Conservation (phyloP, 2,329 filamentous ascomycete genomes). For the Ceratocystis ficicola region DNA sequence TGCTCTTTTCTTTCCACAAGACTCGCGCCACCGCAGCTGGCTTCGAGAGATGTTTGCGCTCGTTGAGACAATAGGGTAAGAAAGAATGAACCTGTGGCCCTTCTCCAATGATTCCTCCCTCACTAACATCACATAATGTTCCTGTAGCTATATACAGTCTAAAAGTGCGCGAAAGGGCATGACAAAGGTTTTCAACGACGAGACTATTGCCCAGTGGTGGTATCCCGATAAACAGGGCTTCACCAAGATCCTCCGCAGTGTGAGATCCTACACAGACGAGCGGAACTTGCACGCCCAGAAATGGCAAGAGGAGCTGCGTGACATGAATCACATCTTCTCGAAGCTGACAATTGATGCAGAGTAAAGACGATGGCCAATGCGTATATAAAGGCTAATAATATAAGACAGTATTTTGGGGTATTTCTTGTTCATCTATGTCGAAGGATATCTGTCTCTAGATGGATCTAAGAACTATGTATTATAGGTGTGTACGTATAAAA, state of each 20-base stretch:
- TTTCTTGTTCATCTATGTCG: no score
- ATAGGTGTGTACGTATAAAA: background rate
- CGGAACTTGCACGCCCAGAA: constrained; percentile 51
- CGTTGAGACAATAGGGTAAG: constrained; percentile 65
- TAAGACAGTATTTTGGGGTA: background rate
- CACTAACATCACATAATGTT: constrained; percentile 15
- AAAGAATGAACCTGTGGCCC: constrained; percentile 22
- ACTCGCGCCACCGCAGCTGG: constrained; percentile 64
- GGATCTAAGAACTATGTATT: no score
- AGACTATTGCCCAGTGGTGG: constrained; percentile 73
- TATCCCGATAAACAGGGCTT: constrained; percentile 69
- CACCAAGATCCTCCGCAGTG: constrained; percentile 58
- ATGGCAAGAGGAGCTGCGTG: constrained; percentile 52
- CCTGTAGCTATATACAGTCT: constrained; percentile 67
- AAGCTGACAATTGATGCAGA: background rate
- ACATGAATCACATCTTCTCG: constrained; percentile 71
- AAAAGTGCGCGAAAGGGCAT: constrained; percentile 61
- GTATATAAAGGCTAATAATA: background rate
- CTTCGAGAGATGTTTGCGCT: constrained; percentile 63
- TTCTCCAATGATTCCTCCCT: background rate
- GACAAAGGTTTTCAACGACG: constrained; percentile 60
- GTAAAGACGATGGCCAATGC: background rate
- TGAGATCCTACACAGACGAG: constrained; percentile 72
- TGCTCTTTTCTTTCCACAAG: constrained; percentile 65
- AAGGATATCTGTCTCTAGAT: no score